Evolutionary conservation across 1,139 yeast genomes (phyloP).

Genomic region (Kodamaea fungicola): DNA sequence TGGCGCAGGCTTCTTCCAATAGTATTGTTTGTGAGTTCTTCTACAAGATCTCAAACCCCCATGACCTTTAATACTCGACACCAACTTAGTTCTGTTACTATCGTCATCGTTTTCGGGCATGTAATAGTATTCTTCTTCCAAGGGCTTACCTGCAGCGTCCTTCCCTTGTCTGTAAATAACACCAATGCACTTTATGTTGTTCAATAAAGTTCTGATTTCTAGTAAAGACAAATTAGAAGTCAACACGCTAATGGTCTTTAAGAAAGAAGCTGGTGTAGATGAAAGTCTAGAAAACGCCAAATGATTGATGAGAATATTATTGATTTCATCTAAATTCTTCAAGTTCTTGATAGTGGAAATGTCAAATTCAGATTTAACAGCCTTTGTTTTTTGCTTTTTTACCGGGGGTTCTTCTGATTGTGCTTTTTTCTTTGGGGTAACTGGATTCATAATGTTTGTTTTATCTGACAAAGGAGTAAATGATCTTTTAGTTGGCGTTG

Average conservation of each 20-base stretch:
- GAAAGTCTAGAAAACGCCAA: constrained; percentile 86
- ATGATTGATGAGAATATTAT: constrained; percentile 72
- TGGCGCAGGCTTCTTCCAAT: constrained; percentile 74
- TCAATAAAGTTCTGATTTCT: constrained; percentile 51
- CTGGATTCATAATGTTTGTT: constrained; percentile 19
- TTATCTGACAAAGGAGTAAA: constrained; percentile 24
- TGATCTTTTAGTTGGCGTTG: constrained; percentile 11
- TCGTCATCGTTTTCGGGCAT: constrained; percentile 80
- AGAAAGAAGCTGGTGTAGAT: constrained; percentile 74
- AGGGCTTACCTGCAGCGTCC: constrained; percentile 93
- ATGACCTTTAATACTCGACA: constrained; percentile 75
- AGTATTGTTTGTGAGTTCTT: constrained; percentile 89
- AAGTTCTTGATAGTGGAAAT: constrained; percentile 29
- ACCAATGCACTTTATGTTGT: constrained; percentile 62
- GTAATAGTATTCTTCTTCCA: constrained; percentile 92
- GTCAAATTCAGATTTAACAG: constrained; percentile 18
- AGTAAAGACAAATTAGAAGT: constrained; percentile 41
- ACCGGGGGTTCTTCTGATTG: constrained; percentile 21
- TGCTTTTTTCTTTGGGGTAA: constrained; percentile 22
- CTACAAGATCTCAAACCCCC: constrained; percentile 84
- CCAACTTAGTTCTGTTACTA: constrained; percentile 61
- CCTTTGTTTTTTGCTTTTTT: constrained; percentile 9
- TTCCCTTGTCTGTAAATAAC: constrained; percentile 84
- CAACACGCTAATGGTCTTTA: constrained; percentile 56
- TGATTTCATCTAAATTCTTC: constrained; percentile 46